Evolutionary conservation across 1,284 basidiomycete genomes (phyloP).

Genomic region (Tilletia walkeri): DNA sequence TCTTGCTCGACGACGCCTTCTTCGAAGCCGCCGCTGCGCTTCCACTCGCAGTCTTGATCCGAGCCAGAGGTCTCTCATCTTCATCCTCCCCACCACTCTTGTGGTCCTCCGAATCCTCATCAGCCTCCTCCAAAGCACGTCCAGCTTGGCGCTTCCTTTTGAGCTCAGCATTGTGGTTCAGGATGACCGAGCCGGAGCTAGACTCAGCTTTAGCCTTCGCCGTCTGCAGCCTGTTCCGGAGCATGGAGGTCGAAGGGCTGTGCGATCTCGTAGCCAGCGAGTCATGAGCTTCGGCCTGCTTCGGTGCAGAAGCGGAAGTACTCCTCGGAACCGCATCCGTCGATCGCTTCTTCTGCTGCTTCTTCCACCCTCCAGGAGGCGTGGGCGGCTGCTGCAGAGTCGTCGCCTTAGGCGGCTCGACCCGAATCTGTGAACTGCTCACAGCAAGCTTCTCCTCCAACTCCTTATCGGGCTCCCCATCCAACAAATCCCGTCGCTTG

Average conservation of each 20-base stretch:
- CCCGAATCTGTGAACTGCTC: not conserved
- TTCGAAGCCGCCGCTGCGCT: not conserved
- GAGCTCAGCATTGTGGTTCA: slow-evolving; percentile 5
- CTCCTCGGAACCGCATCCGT: not conserved
- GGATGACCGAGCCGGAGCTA: too few species aligned
- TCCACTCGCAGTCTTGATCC: not conserved
- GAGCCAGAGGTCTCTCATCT: not conserved
- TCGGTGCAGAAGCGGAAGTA: not conserved
- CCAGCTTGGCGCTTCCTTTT: not conserved
- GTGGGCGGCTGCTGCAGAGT: slow-evolving; percentile 15
- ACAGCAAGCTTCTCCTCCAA: not conserved
- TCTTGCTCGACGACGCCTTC: not conserved
- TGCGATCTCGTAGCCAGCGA: not conserved
- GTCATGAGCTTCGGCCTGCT: not conserved
- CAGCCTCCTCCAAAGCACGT: not conserved
- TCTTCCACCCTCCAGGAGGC: not conserved
- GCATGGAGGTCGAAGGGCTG: not conserved
- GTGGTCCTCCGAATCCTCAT: not conserved
- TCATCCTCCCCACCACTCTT: not conserved
- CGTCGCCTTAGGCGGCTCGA: not conserved
- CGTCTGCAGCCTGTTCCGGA: not conserved
- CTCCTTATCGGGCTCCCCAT: not conserved
- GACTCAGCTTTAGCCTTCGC: not conserved
- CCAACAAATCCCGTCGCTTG: not conserved
- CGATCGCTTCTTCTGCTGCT: not conserved